These are phyloP conservation scores for Pseudomonodictys pantanalensis DNA, from an alignment of 495 filamentous ascomycete species.

Conservation along the genomic window DNA sequence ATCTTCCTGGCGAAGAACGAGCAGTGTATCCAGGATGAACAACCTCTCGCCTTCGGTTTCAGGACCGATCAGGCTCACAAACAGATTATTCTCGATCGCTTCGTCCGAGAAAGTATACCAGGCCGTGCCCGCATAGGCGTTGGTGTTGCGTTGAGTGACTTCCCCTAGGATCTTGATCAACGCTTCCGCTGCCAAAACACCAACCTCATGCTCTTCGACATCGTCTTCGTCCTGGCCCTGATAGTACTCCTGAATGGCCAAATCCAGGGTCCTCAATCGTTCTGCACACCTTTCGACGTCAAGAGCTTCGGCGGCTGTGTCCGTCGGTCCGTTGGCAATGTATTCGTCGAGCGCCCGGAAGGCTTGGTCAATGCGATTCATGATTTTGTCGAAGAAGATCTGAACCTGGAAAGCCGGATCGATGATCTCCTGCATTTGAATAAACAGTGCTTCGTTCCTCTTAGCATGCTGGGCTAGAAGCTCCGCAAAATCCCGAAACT, in stretches of 20 bases:
- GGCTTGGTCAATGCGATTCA: conserved; percentile 14
- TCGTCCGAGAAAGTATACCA: conserved; percentile 16
- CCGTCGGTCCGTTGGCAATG: conserved; percentile 17
- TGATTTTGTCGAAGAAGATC: conserved; percentile 33
- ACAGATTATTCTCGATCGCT: conserved; percentile 23
- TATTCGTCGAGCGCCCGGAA: conserved; percentile 31
- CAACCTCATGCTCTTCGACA: conserved; percentile 1
- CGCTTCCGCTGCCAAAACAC: conserved; percentile 18
- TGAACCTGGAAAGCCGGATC: conserved; percentile 23
- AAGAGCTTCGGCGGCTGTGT: not conserved
- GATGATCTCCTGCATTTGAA: conserved; percentile 15
- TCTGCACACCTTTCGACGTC: conserved; percentile 26
- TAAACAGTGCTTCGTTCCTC: conserved; percentile 19
- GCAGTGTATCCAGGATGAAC: conserved; percentile 27
- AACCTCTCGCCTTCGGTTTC: not conserved
- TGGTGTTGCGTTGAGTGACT: conserved; percentile 17
- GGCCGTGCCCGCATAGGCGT: conserved; percentile 26
- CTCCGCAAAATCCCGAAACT: conserved; percentile 26
- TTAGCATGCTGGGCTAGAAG: conserved; percentile 21
- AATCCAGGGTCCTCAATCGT: conserved; percentile 12
- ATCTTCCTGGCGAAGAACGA: conserved; percentile 21
- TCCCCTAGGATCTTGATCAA: conserved; percentile 31
- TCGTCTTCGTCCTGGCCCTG: conserved; percentile 8
- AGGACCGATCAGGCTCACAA: conserved; percentile 22
- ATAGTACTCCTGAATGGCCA: conserved; percentile 16